Conservation (phyloP, 176 grass and related monocot species). For the Triticum timopheevii region DNA sequence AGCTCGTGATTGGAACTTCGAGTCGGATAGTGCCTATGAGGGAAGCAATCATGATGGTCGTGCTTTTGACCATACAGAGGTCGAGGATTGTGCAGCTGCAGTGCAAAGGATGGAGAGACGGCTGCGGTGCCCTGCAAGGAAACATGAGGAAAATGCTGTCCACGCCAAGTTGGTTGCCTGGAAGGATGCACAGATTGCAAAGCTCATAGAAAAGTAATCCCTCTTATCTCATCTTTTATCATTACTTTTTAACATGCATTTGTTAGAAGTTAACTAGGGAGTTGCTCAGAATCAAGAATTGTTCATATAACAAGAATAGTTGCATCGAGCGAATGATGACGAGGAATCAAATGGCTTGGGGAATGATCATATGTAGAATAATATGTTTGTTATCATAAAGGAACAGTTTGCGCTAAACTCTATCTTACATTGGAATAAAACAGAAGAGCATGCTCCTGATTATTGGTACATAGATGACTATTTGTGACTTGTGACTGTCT, state of each 20-base stretch:
- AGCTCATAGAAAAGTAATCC: conserved; percentile 69
- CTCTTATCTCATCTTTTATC: background rate
- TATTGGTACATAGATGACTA: background rate
- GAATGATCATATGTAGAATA: conserved; percentile 20
- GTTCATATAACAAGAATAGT: background rate
- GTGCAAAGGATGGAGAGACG: conserved; percentile 31
- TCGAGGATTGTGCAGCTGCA: conserved; percentile 26
- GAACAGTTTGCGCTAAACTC: background rate
- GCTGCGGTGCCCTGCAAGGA: conserved; percentile 13
- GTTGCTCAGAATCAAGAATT: conserved; percentile 23
- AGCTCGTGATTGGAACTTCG: conserved; percentile 49
- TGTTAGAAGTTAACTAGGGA: conserved; percentile 4
- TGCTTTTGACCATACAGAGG: conserved; percentile 32
- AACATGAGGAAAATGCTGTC: conserved; percentile 31
- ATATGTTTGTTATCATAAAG: background rate
- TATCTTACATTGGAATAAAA: conserved; percentile 5
- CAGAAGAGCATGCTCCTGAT: background rate
- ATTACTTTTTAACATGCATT: background rate
- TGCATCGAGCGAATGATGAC: conserved; percentile 9
- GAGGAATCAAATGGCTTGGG: conserved; percentile 8
- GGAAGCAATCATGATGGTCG: conserved; percentile 27
- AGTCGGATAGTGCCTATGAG: conserved; percentile 39
- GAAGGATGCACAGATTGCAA: conserved; percentile 61
- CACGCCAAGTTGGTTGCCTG: conserved; percentile 61
- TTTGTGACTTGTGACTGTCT: background rate